Evolutionary conservation across 305 asterid genomes (phyloP), one percentile per base, ranked within the genome.

Genomic region (Fraxinus velutina): DNA sequence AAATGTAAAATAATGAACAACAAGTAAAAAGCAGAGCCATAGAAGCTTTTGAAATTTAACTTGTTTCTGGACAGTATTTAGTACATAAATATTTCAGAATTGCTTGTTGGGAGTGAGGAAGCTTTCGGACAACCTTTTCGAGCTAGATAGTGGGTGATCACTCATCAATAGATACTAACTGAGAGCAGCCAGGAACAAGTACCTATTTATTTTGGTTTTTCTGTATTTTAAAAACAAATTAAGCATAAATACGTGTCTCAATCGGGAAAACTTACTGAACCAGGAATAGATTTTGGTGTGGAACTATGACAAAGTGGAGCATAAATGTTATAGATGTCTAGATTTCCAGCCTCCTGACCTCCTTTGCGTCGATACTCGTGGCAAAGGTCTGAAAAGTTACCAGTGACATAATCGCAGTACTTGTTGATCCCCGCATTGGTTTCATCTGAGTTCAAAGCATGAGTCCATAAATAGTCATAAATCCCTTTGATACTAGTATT

Each of bases 401-500:
- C 66, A 3, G 76, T 44, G 17, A 6, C 62, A 33, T 22, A 78
- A 37, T 81, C 66, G 47, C 90, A 89, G 60, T 21, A 77, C 9
- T 81, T 79, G 34, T 80, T 19, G 50, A 89, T 55, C 37, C 39
- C 81, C 0, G 34, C 15, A 29, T 84, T 83, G 5, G 82, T 81
- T 82, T 84, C 89, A 64, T 89, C 88, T 33, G 92, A 89, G 76
- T 71, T 89, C 78, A 87, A 17, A 8, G 90, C 89, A 79, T 82
- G 90, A 19, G 87, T 71, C 83, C 90, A 85, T 0, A 33, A 6
- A 75, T 86, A 82, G n/a, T 87, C 92, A 17, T 24, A 82, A 79
- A 39, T 60, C 90, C 84, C 24, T 32, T 37, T 36, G 6, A 1
- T 33, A 73, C 9, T 44, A 55, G 79, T 73, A 36, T 10, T 76